Conservation (phyloP, 805 yeast genomes). For the Yamadazyma paraphyllophila region DNA sequence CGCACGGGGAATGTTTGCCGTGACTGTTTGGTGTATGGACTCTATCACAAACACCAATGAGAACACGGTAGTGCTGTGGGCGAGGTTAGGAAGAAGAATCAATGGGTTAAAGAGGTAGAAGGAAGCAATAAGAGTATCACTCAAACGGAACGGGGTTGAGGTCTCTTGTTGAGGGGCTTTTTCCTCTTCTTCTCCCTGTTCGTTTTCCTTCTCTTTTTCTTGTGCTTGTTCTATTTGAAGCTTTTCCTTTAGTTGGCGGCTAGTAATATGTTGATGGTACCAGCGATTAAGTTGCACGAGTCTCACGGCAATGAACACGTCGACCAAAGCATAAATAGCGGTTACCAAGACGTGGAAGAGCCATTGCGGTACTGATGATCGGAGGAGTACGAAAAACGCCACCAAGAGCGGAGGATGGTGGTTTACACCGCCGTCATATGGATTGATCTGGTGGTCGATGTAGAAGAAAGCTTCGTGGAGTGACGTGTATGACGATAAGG, state of each 20-base stretch:
- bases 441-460: constrained; percentile 51
- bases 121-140: constrained; percentile 52
- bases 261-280: constrained; percentile 25
- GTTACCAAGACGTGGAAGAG: constrained; percentile 23
- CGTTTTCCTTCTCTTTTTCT: constrained; percentile 15
- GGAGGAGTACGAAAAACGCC: constrained; percentile 42
- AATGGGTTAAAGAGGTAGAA: constrained; percentile 81
- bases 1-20: constrained; percentile 41
- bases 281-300: constrained; percentile 50
- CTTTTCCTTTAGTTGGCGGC: background rate
- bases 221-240: background rate
- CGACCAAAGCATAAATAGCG: constrained; percentile 56
- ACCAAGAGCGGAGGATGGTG: constrained; percentile 83
- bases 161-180: constrained; percentile 6
- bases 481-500: constrained; percentile 63
- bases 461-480: constrained; percentile 51
- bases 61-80: constrained; percentile 66
- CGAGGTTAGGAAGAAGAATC: constrained; percentile 60
- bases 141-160: constrained; percentile 16
- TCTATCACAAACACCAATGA: constrained; percentile 56
- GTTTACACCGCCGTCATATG: constrained; percentile 82
- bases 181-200: constrained; percentile 15
- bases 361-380: constrained; percentile 17
- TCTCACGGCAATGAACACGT: constrained; percentile 54
- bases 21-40: constrained; percentile 44